phyloP scores from a whole-genome alignment of 1,284 basidiomycete species.

The Sporisorium iseilematis-ciliati region DNA sequence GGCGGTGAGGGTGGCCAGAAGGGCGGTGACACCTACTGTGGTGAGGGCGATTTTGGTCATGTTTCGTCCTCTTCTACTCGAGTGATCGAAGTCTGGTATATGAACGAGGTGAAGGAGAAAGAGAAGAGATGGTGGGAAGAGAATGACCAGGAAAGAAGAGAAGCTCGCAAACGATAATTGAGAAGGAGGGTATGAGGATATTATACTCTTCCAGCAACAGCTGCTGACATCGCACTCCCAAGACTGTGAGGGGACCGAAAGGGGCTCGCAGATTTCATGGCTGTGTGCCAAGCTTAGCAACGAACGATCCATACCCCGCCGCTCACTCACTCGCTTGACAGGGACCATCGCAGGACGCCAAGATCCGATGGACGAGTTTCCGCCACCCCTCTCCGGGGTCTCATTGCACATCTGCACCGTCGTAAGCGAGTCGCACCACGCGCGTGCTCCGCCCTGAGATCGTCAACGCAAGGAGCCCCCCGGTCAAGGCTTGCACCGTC shows the following conservation, averaged over 20 bases:
- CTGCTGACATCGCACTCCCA: not conserved
- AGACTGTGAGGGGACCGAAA: not conserved
- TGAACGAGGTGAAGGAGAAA: not conserved
- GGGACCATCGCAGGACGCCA: constrained; percentile 18
- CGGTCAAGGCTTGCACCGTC: not conserved
- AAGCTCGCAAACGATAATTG: too few relatives aligned
- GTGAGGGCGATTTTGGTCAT: constrained; percentile 36
- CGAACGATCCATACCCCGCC: not conserved
- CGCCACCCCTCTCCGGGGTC: not conserved
- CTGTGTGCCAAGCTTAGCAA: constrained; percentile 27
- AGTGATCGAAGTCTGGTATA: not conserved
- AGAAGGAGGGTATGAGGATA: not conserved
- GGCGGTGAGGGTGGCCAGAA: constrained; percentile 13
- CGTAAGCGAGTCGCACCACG: constrained; percentile 9
- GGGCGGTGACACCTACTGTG: constrained; percentile 17
- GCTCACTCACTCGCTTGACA: constrained; percentile 5
- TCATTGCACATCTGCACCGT: not conserved
- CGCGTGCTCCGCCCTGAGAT: constrained; percentile 31
- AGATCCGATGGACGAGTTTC: constrained; percentile 20
- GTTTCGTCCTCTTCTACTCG: constrained; percentile 3
- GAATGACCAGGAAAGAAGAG: too few relatives aligned
- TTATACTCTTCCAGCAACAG: constrained; percentile 14
- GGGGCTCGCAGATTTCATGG: not conserved
- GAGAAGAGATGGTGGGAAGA: too few relatives aligned
- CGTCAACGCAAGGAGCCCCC: constrained; percentile 13